Evolutionary conservation across 352 stramenopile genomes (phyloP).

Genomic region (Phytophthora tubulina): DNA sequence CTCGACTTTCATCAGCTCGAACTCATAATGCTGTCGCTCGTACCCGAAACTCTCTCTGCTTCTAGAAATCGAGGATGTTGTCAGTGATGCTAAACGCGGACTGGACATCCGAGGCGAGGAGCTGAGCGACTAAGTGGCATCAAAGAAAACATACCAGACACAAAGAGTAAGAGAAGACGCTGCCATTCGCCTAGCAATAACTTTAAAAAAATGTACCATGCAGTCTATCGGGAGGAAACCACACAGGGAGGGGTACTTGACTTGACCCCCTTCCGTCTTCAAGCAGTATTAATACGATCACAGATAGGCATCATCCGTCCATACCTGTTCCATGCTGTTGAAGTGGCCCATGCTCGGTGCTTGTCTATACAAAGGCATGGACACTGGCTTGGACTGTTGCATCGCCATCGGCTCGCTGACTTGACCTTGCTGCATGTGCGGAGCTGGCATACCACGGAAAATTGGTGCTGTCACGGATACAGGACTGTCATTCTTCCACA

Average conservation of each 20-base stretch:
- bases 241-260: slow-evolving; percentile 7
- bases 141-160: too few relatives aligned
- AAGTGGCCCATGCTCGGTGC: slow-evolving; percentile 54
- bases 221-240: slow-evolving; percentile 38
- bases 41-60: too few relatives aligned
- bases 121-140: too few relatives aligned
- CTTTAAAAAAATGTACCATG: slow-evolving; percentile 41
- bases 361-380: slow-evolving; percentile 61
- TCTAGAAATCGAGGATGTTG: too few relatives aligned
- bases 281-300: slow-evolving; percentile 32
- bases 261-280: slow-evolving; percentile 8
- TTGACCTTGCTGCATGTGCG: slow-evolving; percentile 46
- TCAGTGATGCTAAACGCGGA: too few relatives aligned
- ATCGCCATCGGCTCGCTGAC: slow-evolving; percentile 41
- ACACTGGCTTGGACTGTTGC: slow-evolving; percentile 53
- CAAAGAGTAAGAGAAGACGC: slow-evolving; percentile 31
- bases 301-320: slow-evolving; percentile 52
- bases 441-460: slow-evolving; percentile 48
- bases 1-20: too few relatives aligned
- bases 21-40: too few relatives aligned
- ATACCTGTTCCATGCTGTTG: slow-evolving; percentile 74
- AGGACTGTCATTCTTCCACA: slow-evolving; percentile 73
- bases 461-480: slow-evolving; percentile 72
- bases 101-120: too few relatives aligned
- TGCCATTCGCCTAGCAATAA: slow-evolving; percentile 45